A percentile compares a stretch with the other conserved stretches of the same genome.
Evolutionary conservation across 2,329 filamentous ascomycete genomes (phyloP).

Genomic region (Coniochaeta sp.): DNA sequence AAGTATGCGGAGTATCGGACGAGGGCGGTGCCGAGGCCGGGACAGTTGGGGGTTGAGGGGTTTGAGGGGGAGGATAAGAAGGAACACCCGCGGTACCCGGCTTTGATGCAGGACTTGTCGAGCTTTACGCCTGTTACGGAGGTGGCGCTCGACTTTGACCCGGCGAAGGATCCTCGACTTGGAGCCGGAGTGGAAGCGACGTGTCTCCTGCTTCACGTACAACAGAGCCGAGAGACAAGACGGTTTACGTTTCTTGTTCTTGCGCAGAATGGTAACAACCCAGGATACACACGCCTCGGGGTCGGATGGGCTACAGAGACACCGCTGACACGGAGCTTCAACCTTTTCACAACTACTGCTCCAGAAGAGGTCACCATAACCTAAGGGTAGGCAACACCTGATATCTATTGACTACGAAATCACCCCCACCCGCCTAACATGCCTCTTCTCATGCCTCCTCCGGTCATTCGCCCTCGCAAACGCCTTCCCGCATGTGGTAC

Average conservation of each 20-base stretch:
- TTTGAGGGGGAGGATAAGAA: neutral
- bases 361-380: neutral
- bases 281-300: neutral
- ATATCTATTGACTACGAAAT: too few relatives aligned
- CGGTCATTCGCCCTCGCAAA: slow-evolving; percentile 27
- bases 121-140: neutral
- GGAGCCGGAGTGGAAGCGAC: neutral
- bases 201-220: neutral
- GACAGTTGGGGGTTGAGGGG: neutral
- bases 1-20: neutral
- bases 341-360: neutral
- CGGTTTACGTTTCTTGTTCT: neutral
- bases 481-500: slow-evolving; percentile 24
- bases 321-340: neutral
- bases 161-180: neutral
- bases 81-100: neutral
- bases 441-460: slow-evolving; percentile 24
- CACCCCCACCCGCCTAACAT: slow-evolving; percentile 5
- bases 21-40: neutral
- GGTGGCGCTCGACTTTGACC: neutral
- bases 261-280: neutral
- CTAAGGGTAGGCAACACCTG: too few relatives aligned
- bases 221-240: neutral
- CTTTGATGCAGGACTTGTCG: neutral
- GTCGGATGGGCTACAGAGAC: neutral